A percentile compares a stretch with the other conserved stretches of the same genome.
These are phyloP conservation scores for Saccharomycopsis amapae DNA, from an alignment of 805 yeast genomes.

Conservation along the genomic window DNA sequence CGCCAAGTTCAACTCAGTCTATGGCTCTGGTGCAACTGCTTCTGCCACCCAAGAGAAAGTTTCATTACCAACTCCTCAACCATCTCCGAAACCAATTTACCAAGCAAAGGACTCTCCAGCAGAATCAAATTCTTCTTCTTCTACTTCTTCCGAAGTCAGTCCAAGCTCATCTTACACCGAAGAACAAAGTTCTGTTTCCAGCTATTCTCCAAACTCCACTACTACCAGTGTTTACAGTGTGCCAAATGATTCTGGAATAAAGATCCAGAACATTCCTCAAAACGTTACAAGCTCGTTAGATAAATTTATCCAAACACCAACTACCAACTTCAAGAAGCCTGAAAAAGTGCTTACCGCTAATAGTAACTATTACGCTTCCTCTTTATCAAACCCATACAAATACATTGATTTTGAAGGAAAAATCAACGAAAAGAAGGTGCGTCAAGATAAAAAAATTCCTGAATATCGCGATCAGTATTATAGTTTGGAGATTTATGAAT, in stretches of 20 bases:
- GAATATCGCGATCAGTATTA: conserved; percentile 13
- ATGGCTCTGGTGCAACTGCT: conserved; percentile 4
- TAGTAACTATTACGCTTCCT: background rate
- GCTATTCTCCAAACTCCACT: conserved; percentile 14
- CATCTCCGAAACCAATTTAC: background rate
- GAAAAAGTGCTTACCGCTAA: background rate
- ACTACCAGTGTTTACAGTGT: conserved; percentile 10
- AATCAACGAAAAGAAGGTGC: background rate
- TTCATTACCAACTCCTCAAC: conserved; percentile 5
- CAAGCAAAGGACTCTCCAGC: background rate
- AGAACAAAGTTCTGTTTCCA: conserved; percentile 1
- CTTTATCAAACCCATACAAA: conserved; percentile 14
- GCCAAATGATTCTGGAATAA: conserved; percentile 4
- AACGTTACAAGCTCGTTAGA: conserved; percentile 11
- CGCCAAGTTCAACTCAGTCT: conserved; percentile 17
- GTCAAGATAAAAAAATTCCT: background rate
- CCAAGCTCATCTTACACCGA: conserved; percentile 15
- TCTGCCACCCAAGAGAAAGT: conserved; percentile 3
- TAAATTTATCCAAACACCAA: conserved; percentile 17
- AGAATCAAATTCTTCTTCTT: background rate
- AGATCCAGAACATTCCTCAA: conserved; percentile 12
- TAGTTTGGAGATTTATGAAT: conserved; percentile 14
- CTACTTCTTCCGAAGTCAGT: conserved; percentile 6
- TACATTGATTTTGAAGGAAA: conserved; percentile 9
- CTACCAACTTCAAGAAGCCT: conserved; percentile 16